phyloP scores from a whole-genome alignment of 2,329 filamentous ascomycete species.

The Ophiostoma ips region DNA sequence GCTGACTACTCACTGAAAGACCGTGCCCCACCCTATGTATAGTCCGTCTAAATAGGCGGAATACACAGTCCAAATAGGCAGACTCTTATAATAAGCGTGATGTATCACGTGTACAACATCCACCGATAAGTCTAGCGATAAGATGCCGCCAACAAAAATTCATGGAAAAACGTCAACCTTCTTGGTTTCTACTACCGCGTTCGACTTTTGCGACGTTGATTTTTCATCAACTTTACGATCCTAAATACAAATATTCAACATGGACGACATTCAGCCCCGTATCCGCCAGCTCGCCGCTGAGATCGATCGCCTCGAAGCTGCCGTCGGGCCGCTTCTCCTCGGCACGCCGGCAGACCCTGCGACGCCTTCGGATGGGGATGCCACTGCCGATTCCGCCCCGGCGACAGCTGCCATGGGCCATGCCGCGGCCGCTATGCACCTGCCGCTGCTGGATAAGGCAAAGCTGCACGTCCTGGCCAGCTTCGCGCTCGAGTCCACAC shows the following conservation, averaged over 20 bases:
- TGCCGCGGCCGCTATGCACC: slow-evolving; percentile 54
- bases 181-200: too few species aligned
- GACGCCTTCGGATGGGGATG: not conserved
- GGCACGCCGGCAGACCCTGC: not conserved
- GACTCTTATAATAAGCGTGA: too few species aligned
- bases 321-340: slow-evolving; percentile 57
- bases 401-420: not conserved
- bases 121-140: too few species aligned
- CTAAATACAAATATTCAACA: not conserved
- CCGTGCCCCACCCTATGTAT: too few species aligned
- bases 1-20: too few species aligned
- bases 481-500: slow-evolving; percentile 78
- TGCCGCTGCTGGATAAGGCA: slow-evolving; percentile 87
- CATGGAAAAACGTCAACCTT: too few species aligned
- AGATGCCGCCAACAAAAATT: too few species aligned
- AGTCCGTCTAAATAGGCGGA: too few species aligned
- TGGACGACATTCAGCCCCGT: slow-evolving; percentile 45
- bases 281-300: slow-evolving; percentile 63
- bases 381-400: not conserved
- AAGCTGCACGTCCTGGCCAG: slow-evolving; percentile 82
- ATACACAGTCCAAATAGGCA: too few species aligned
- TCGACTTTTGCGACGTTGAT: too few species aligned
- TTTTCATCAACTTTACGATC: too few species aligned
- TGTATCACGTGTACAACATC: too few species aligned
- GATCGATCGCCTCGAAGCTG: slow-evolving; percentile 64